Conservation (phyloP, 2,329 filamentous ascomycete genomes). For the Bipolaris gigantea region DNA sequence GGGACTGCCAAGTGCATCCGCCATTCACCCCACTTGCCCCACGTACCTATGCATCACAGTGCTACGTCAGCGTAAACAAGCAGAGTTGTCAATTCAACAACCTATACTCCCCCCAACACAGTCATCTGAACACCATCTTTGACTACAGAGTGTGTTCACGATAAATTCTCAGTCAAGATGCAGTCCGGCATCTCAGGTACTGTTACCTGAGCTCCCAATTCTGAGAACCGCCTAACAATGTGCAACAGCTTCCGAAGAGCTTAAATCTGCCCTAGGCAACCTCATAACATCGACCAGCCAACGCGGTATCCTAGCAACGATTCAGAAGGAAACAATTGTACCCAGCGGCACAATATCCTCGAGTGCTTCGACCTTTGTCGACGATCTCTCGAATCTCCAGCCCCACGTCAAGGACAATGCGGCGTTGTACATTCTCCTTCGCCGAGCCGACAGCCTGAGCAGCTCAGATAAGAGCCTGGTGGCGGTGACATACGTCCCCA, state of each 20-base stretch:
- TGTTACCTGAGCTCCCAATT: slow-evolving; percentile 1
- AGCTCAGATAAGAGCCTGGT: slow-evolving; percentile 54
- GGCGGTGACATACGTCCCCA: slow-evolving; percentile 77
- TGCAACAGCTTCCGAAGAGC: slow-evolving; percentile 68
- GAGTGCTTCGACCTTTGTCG: slow-evolving; percentile 58
- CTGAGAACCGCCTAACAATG: slow-evolving; percentile 18
- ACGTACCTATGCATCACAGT: slow-evolving; percentile 14
- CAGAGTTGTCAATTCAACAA: background rate
- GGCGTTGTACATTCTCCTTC: slow-evolving; percentile 75
- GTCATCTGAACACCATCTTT: background rate
- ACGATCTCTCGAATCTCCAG: slow-evolving; percentile 65
- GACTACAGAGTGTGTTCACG: background rate
- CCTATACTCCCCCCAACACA: background rate
- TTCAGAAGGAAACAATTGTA: slow-evolving; percentile 66
- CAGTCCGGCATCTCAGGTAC: slow-evolving; percentile 78
- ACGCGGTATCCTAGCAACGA: slow-evolving; percentile 73
- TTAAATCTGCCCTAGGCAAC: slow-evolving; percentile 70
- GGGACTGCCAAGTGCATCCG: slow-evolving; percentile 9
- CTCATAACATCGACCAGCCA: slow-evolving; percentile 64
- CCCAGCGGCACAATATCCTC: slow-evolving; percentile 61
- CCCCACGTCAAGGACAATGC: slow-evolving; percentile 66
- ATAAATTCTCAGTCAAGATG: slow-evolving; percentile 53
- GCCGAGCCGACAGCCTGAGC: slow-evolving; percentile 59
- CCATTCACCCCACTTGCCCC: slow-evolving; percentile 25
- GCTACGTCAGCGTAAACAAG: slow-evolving; percentile 12